Evolutionary conservation across 805 yeast genomes (phyloP).

Genomic region (Pichia nanzhaoensis): DNA sequence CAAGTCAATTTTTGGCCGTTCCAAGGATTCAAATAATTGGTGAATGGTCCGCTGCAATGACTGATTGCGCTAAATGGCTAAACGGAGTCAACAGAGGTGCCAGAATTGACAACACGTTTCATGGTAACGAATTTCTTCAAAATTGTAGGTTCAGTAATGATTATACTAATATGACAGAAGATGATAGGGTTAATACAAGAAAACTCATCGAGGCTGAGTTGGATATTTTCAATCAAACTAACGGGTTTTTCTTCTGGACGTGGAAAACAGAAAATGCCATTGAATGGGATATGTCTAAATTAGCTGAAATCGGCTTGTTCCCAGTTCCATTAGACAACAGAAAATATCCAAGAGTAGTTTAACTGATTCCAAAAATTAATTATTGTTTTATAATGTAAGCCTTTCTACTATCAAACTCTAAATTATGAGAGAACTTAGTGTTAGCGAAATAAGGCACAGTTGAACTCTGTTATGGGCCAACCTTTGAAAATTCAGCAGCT

Average conservation of each 20-base stretch:
- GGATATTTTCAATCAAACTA: constrained; percentile 38
- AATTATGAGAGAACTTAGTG: constrained; percentile 31
- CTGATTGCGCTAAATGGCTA: constrained; percentile 65
- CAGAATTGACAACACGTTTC: constrained; percentile 54
- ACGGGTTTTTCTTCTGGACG: constrained; percentile 71
- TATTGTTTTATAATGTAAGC: constrained; percentile 23
- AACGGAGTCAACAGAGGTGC: constrained; percentile 67
- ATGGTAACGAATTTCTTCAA: constrained; percentile 42
- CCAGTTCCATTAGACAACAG: constrained; percentile 63
- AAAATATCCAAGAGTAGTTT: constrained; percentile 57
- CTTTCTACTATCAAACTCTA: constrained; percentile 36
- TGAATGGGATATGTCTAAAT: constrained; percentile 58
- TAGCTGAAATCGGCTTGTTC: constrained; percentile 45
- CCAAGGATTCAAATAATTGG: constrained; percentile 51
- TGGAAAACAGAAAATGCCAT: constrained; percentile 59
- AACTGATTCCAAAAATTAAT: neutral
- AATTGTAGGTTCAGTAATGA: constrained; percentile 37
- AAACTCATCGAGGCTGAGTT: constrained; percentile 56
- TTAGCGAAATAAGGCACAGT: constrained; percentile 33
- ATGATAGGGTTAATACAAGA: constrained; percentile 40
- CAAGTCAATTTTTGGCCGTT: constrained; percentile 30
- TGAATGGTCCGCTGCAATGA: constrained; percentile 66
- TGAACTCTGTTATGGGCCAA: constrained; percentile 17
- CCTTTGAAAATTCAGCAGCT: constrained; percentile 5
- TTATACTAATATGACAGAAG: constrained; percentile 36